Conservation (phyloP, 2,329 filamentous ascomycete species). For the Grosmannia penicillata region DNA sequence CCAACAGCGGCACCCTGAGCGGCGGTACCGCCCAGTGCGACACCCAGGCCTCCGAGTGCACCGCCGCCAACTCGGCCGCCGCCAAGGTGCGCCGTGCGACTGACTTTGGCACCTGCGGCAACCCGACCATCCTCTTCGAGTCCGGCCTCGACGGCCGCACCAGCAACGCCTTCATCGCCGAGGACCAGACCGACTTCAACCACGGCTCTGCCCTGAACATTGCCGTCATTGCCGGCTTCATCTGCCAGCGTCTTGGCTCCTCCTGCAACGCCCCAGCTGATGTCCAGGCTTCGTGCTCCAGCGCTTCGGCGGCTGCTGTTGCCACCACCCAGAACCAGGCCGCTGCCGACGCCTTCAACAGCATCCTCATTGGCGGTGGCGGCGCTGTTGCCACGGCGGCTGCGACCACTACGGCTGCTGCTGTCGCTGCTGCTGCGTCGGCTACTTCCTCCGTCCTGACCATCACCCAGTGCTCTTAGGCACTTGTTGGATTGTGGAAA, state of each 20-base stretch:
- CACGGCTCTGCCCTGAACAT: conserved; percentile 32
- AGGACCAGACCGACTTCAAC: conserved; percentile 25
- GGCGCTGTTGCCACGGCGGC: conserved; percentile 7
- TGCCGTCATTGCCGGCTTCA: conserved; percentile 30
- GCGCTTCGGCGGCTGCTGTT: conserved; percentile 14
- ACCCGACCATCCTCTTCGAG: conserved; percentile 27
- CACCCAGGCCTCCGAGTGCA: conserved; percentile 19
- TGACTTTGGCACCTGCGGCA: conserved; percentile 24
- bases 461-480: conserved; percentile 10
- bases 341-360: conserved; percentile 20
- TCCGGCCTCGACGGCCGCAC: conserved; percentile 27
- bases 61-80: conserved; percentile 6
- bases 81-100: conserved; percentile 11
- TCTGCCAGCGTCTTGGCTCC: conserved; percentile 25
- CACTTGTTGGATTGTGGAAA: not conserved
- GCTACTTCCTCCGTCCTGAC: conserved; percentile 11
- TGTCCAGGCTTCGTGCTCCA: conserved; percentile 14
- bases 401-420: conserved; percentile 1
- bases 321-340: conserved; percentile 17
- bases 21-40: conserved; percentile 21
- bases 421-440: conserved; percentile 3
- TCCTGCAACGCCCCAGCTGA: conserved; percentile 18
- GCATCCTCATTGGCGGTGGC: conserved; percentile 11
- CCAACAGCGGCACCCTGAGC: conserved; percentile 19
- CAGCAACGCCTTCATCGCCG: conserved; percentile 25